Conservation (phyloP, 768 basidiomycete genomes). For the Boletus rubropictus region DNA sequence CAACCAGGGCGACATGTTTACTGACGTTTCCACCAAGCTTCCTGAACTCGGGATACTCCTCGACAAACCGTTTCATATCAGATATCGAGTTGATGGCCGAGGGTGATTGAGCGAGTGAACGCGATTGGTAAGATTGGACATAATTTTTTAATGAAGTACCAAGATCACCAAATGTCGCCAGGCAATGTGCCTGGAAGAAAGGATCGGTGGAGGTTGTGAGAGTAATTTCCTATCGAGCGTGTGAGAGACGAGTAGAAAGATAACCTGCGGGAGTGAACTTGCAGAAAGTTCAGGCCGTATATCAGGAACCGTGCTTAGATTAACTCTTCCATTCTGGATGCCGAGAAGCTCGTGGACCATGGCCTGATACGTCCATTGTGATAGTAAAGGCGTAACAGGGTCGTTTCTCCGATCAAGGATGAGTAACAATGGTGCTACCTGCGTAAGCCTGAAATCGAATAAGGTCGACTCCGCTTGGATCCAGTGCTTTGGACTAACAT, state of each 20-base stretch:
- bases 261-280: constrained; percentile 22
- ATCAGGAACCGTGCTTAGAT: constrained; percentile 77
- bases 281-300: constrained; percentile 83
- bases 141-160: constrained; percentile 88
- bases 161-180: constrained; percentile 94
- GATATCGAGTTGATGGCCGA: constrained; percentile 85
- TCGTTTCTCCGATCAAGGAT: constrained; percentile 95
- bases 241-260: constrained; percentile 8
- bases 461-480: constrained; percentile 76
- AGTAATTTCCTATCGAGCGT: constrained; percentile 72
- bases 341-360: constrained; percentile 97
- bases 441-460: constrained; percentile 89
- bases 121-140: constrained; percentile 87
- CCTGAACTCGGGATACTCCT: constrained; percentile 96
- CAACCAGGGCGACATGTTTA: constrained; percentile 96
- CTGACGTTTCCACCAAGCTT: constrained; percentile 97
- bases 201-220: constrained; percentile 86
- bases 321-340: constrained; percentile 91
- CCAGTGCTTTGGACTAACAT: constrained; percentile 48
- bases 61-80: constrained; percentile 97
- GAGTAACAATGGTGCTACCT: constrained; percentile 81
- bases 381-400: constrained; percentile 91
- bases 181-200: constrained; percentile 86
- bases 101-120: constrained; percentile 69
- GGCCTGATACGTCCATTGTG: constrained; percentile 99